Percentiles rank a stretch among this genome's conserved stretches.
Conservation (phyloP, 257 asterid genomes). For the Solanum sparsipilum region DNA sequence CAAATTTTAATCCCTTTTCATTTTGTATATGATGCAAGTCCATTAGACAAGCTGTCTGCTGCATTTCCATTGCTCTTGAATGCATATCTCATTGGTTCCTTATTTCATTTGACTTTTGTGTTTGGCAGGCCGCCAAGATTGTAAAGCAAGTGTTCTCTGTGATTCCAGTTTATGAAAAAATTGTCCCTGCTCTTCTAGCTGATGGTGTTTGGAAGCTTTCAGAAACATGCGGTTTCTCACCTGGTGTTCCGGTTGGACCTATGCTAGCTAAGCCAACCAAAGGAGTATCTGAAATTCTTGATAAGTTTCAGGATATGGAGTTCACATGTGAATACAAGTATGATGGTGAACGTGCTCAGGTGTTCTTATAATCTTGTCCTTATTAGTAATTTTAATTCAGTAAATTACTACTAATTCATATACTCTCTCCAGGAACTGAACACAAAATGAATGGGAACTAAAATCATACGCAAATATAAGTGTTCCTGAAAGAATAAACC, state of each 20-base stretch:
- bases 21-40: not conserved
- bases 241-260: slow-evolving; percentile 93
- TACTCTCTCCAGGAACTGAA: not conserved
- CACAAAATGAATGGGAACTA: not conserved
- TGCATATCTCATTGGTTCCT: not conserved
- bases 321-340: slow-evolving; percentile 97
- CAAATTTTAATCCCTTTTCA: not conserved
- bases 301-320: slow-evolving; percentile 81
- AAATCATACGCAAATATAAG: not conserved
- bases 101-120: slow-evolving; percentile 6
- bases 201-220: slow-evolving; percentile 91
- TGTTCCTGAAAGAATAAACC: not conserved
- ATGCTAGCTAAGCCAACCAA: slow-evolving; percentile 98
- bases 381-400: not conserved
- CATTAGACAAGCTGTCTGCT: not conserved
- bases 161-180: slow-evolving; percentile 76
- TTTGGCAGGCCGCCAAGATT: slow-evolving; percentile 74
- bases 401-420: not conserved
- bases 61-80: not conserved
- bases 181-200: slow-evolving; percentile 77
- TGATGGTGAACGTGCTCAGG: slow-evolving; percentile 99
- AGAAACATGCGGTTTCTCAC: slow-evolving; percentile 68
- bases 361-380: slow-evolving; percentile 11
- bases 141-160: slow-evolving; percentile 89
- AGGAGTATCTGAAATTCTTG: slow-evolving; percentile 91